These are phyloP conservation scores for Aschersonia sp. DNA, from an alignment of 2,329 filamentous ascomycete genomes.

Conservation along the genomic window DNA sequence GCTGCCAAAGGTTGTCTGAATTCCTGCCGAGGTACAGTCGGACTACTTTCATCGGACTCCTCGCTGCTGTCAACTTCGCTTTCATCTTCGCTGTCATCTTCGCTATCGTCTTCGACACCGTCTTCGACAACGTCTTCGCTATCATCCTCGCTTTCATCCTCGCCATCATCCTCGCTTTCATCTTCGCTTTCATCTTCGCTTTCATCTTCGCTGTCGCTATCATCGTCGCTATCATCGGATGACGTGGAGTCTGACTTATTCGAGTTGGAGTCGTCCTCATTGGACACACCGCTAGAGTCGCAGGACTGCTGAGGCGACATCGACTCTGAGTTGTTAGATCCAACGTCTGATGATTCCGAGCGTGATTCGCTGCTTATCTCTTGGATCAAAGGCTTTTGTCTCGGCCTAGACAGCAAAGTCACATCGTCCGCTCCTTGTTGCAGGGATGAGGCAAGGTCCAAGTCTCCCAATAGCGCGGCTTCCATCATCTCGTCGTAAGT, in stretches of 20 bases:
- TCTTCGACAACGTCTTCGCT: background rate
- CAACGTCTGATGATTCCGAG: background rate
- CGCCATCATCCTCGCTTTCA: background rate
- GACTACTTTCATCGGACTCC: conserved; percentile 8
- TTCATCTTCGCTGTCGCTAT: background rate
- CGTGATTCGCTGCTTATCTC: conserved; percentile 5
- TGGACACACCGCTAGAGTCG: background rate
- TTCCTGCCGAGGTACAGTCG: conserved; percentile 5
- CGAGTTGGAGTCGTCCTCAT: background rate
- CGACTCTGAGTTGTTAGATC: conserved; percentile 4
- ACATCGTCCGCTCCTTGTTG: background rate
- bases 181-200: background rate
- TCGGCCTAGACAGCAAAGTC: background rate
- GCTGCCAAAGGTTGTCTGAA: background rate
- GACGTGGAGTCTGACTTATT: background rate
- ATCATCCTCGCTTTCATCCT: background rate
- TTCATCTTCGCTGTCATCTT: background rate
- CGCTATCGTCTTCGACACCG: background rate
- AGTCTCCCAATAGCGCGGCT: conserved; percentile 9
- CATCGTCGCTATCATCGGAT: background rate
- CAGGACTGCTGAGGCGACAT: conserved; percentile 2
- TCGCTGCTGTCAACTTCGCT: background rate
- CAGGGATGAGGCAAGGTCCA: conserved; percentile 1
- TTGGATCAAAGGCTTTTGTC: conserved; percentile 14
- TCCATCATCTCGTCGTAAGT: conserved; percentile 20